These are phyloP conservation scores for Miscanthus lutarioriparius DNA, from an alignment of 176 grass and related monocot species.

Conservation along the genomic window DNA sequence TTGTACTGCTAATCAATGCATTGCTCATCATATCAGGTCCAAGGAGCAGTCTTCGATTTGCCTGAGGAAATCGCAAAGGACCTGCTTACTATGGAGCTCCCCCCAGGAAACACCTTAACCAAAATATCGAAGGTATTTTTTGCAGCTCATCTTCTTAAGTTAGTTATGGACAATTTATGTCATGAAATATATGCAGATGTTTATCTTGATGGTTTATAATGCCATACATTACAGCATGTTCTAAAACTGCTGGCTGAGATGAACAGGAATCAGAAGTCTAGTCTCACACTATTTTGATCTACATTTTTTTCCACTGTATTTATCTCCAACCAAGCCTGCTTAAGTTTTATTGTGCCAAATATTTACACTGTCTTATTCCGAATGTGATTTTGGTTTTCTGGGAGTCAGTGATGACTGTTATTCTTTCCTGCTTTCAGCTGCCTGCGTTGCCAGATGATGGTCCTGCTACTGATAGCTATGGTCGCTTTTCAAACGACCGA, in stretches of 20 bases:
- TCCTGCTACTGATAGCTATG: conserved; percentile 69
- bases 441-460: conserved; percentile 93
- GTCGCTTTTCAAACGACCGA: conserved; percentile 72
- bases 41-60: conserved; percentile 98
- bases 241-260: background rate
- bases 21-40: conserved; percentile 62
- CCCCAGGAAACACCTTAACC: conserved; percentile 78
- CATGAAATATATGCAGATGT: background rate
- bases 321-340: conserved; percentile 27
- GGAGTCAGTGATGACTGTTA: conserved; percentile 21
- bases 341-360: background rate
- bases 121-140: conserved; percentile 80
- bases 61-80: conserved; percentile 88
- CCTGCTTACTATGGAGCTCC: conserved; percentile 71
- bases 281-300: background rate
- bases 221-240: background rate
- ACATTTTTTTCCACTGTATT: background rate
- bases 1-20: conserved; percentile 14
- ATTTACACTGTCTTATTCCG: no score
- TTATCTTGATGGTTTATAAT: background rate
- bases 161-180: background rate
- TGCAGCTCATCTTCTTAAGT: conserved; percentile 24
- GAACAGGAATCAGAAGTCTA: background rate
- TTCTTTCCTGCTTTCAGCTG: conserved; percentile 61
- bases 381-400: conserved; percentile 7